phyloP scores from a whole-genome alignment of 345 rosid species.

The Arabis alpina region DNA sequence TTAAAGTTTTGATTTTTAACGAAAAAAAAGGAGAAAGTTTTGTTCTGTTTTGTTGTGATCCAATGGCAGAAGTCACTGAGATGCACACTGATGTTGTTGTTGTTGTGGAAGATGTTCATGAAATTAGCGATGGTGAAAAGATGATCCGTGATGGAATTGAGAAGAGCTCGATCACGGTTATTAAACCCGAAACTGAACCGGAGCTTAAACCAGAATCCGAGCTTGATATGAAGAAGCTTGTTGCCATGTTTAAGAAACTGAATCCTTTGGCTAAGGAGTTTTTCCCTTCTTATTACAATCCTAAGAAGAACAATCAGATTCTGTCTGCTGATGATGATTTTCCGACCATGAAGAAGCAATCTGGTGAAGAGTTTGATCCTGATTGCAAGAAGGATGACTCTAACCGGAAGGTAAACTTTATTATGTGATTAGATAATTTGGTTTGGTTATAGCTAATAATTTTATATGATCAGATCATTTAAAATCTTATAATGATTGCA shows the following conservation, averaged over 20 bases:
- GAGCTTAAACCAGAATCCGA: slow-evolving; percentile 60
- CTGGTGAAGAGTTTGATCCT: slow-evolving; percentile 38
- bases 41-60: slow-evolving; percentile 24
- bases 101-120: slow-evolving; percentile 45
- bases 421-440: slow-evolving; percentile 3
- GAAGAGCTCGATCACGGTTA: slow-evolving; percentile 41
- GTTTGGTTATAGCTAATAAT: neutral
- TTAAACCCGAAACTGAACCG: slow-evolving; percentile 50
- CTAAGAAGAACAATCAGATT: slow-evolving; percentile 41
- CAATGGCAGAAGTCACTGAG: slow-evolving; percentile 80
- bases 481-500: neutral
- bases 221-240: slow-evolving; percentile 69
- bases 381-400: slow-evolving; percentile 42
- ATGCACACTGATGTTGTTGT: slow-evolving; percentile 37
- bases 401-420: slow-evolving; percentile 33
- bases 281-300: slow-evolving; percentile 61
- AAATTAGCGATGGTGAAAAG: slow-evolving; percentile 38
- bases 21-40: neutral
- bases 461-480: too few relatives aligned
- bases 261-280: slow-evolving; percentile 89
- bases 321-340: slow-evolving; percentile 47
- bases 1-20: slow-evolving; percentile 13
- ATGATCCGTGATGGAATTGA: slow-evolving; percentile 22
- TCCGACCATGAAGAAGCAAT: slow-evolving; percentile 38
- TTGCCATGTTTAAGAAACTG: slow-evolving; percentile 81